These are phyloP conservation scores for Chrysanthemum makinoi DNA, from an alignment of 129 eudicot species.

Conservation along the genomic window DNA sequence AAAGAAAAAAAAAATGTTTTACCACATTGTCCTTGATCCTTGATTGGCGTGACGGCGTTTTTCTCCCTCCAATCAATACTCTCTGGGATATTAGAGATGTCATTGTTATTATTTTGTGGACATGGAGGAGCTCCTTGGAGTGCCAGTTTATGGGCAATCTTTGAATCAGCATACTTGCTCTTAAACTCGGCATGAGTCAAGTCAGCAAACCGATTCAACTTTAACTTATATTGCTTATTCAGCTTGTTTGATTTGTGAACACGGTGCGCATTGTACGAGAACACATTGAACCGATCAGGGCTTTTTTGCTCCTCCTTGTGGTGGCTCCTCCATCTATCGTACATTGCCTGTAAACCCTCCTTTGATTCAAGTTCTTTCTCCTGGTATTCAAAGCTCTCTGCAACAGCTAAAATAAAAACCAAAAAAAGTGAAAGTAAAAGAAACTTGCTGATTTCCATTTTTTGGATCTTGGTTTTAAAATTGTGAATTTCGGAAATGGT, in stretches of 20 bases:
- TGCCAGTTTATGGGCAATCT: conserved; percentile 25
- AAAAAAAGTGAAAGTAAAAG: conserved; percentile 34
- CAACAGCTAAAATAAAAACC: conserved; percentile 35
- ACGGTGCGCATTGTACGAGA: conserved; percentile 49
- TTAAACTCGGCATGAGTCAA: conserved; percentile 62
- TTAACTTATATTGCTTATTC: conserved; percentile 65
- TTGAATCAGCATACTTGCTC: conserved; percentile 48
- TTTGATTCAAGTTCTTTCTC: conserved; percentile 67
- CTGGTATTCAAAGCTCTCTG: conserved; percentile 48
- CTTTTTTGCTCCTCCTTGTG: conserved; percentile 46
- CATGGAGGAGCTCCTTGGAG: conserved; percentile 28
- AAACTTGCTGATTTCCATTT: conserved; percentile 32
- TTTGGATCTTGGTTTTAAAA: not conserved
- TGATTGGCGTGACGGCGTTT: conserved; percentile 47
- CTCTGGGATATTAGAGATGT: conserved; percentile 29
- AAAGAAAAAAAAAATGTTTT: not conserved
- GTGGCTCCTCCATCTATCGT: conserved; percentile 71
- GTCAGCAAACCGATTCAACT: conserved; percentile 67
- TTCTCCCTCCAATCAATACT: conserved; percentile 63
- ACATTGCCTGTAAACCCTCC: conserved; percentile 50
- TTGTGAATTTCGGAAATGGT: not conserved
- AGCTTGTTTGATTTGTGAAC: conserved; percentile 57
- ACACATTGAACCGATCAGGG: conserved; percentile 53
- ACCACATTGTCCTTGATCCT: conserved; percentile 78
- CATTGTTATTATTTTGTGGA: too few species aligned